phyloP scores from a whole-genome alignment of 768 basidiomycete genomes.

The Tulasnella sp. region DNA sequence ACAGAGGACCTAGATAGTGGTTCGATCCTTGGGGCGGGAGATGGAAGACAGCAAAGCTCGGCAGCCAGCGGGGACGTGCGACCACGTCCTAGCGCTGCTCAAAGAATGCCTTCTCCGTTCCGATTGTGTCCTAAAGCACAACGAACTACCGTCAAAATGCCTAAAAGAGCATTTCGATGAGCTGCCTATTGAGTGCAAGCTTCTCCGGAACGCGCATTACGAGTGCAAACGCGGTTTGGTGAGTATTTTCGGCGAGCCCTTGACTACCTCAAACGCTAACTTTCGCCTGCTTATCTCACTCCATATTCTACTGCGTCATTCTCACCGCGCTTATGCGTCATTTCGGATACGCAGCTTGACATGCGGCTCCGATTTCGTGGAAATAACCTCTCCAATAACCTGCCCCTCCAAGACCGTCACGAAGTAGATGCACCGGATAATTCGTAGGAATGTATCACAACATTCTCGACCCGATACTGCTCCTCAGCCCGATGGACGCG shows the following conservation, averaged over 20 bases:
- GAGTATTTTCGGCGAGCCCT: background rate
- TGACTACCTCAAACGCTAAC: background rate
- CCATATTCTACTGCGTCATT: background rate
- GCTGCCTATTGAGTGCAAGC: conserved; percentile 70
- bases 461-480: background rate
- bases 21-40: background rate
- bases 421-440: background rate
- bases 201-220: conserved; percentile 68
- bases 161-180: conserved; percentile 61
- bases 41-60: background rate
- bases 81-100: conserved; percentile 61
- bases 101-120: conserved; percentile 76
- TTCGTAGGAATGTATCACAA: background rate
- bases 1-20: too few relatives aligned
- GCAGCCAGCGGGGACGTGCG: conserved; percentile 56
- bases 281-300: background rate
- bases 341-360: conserved; percentile 43
- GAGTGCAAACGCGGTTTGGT: conserved; percentile 68
- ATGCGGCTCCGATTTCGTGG: conserved; percentile 78
- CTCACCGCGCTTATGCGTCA: background rate
- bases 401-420: conserved; percentile 6
- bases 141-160: conserved; percentile 74
- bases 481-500: background rate
- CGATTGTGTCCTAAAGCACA: conserved; percentile 76
- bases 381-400: background rate